Evolutionary conservation across 768 basidiomycete genomes (phyloP), one percentile per base, ranked within the genome.

Genomic region (Tricholoma hemisulphureum): DNA sequence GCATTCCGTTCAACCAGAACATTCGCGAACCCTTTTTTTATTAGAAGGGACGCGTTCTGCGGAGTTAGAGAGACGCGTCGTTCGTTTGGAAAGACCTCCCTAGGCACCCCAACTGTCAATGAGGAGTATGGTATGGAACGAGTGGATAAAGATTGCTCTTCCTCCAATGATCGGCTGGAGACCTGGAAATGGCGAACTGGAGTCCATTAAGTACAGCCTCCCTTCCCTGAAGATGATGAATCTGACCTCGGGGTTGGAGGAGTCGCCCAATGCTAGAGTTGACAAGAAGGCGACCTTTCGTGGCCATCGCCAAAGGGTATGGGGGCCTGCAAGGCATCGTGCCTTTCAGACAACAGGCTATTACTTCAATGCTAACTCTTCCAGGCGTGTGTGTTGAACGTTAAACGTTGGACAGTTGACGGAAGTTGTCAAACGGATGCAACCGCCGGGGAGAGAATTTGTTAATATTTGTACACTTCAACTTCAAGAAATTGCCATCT

Each of bases 41-140:
- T 80, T 49, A 95, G 77, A 29, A 88, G 67, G 3, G 84, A 77
- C 4, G 84, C 84, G 66, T 93, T 93, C 67, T 87, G 83, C 4
- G 93, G 93, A 0, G 93, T 91, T 6, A 95, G 73, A 35, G 91
- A 82, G 43, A 94, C 91, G 53, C 93, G 84, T 50, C 87, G 80
- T 69, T 95, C 93, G 60, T 86, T 83, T 3, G 87, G 87, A 66
- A 83, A 93, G 41, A 81, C 79, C 73, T 95, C 93, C 53, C 80
- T 80, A 11, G 92, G 91, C 16, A 91, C 82, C 23, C 93, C 93
- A 56, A 95, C 79, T 7, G 81, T 84, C 34, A 95, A 76, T 18
- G 83, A 81, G 2, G 88, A 81, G 71, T 93, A 95, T 32, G 89
- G 86, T 23, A 73, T 69, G 23, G 79, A 76, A 62, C 74, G 37